phyloP scores from a whole-genome alignment of 2,329 filamentous ascomycete genomes.

The Biscogniauxia marginata region DNA sequence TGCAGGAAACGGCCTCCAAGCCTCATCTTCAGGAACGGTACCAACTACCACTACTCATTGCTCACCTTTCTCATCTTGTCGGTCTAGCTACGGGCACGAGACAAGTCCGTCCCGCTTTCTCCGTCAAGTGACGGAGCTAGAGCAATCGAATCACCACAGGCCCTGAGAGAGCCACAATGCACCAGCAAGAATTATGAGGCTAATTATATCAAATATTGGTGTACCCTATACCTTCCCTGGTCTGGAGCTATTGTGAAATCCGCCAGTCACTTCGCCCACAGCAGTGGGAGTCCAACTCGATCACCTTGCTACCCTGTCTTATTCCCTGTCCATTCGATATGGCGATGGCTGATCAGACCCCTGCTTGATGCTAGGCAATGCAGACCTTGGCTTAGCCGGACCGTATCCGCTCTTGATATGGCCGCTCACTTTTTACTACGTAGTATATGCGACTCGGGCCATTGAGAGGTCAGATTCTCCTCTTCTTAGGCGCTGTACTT shows the following conservation, averaged over 20 bases:
- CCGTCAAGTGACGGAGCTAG: conserved; percentile 30
- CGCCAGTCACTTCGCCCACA: conserved; percentile 28
- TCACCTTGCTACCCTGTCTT: conserved; percentile 34
- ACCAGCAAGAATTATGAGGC: conserved; percentile 25
- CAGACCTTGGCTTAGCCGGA: conserved; percentile 41
- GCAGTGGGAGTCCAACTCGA: conserved; percentile 29
- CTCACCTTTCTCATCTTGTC: conserved; percentile 7
- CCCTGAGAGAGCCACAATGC: conserved; percentile 14
- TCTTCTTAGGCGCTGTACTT: conserved; percentile 42
- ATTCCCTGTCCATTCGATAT: conserved; percentile 37
- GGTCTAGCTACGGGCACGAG: conserved; percentile 3
- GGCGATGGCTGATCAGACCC: conserved; percentile 38
- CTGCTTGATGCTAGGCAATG: conserved; percentile 34
- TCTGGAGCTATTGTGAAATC: conserved; percentile 35
- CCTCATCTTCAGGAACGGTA: neutral
- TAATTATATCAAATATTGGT: conserved; percentile 41
- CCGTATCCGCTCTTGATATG: conserved; percentile 46
- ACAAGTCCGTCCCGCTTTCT: conserved; percentile 11
- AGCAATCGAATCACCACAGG: conserved; percentile 4
- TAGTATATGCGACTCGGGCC: conserved; percentile 40
- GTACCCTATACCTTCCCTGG: conserved; percentile 27
- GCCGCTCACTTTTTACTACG: conserved; percentile 37
- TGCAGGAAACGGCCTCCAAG: conserved; percentile 2
- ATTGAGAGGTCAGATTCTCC: conserved; percentile 42
- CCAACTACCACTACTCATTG: neutral